These are phyloP conservation scores for Corynespora cassiicola DNA, from an alignment of 2,329 filamentous ascomycete genomes.

Conservation along the genomic window DNA sequence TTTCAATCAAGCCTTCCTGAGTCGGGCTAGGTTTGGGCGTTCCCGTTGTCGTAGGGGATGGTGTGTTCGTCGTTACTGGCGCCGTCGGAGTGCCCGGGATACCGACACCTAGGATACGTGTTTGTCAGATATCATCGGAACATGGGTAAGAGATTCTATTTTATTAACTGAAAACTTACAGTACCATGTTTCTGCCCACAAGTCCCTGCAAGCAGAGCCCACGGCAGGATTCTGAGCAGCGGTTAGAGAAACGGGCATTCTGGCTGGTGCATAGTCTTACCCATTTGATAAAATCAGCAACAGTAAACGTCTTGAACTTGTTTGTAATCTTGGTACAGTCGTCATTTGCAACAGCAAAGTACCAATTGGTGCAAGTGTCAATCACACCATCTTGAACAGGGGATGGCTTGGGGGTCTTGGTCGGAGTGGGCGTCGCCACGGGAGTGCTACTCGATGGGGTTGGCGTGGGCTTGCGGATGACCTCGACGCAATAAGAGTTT, in stretches of 20 bases:
- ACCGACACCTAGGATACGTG: constrained; percentile 3
- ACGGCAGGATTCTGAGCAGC: constrained; percentile 10
- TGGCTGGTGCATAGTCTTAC: constrained; percentile 10
- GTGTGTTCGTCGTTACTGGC: too few species aligned
- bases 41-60: constrained; percentile 5
- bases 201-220: neutral
- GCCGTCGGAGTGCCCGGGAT: neutral
- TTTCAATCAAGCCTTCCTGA: constrained; percentile 13
- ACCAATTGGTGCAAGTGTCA: constrained; percentile 3
- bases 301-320: constrained; percentile 14
- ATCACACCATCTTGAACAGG: neutral
- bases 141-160: too few species aligned
- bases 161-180: too few species aligned
- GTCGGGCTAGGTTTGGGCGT: constrained; percentile 16
- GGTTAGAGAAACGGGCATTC: constrained; percentile 1
- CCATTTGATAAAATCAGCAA: constrained; percentile 17
- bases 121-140: neutral
- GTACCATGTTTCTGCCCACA: too few species aligned
- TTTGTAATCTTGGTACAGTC: constrained; percentile 11
- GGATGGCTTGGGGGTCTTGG: neutral
- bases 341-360: constrained; percentile 3
- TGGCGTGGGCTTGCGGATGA: constrained; percentile 8
- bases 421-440: constrained; percentile 1
- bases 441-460: too few species aligned
- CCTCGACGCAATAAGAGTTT: constrained; percentile 22